A percentile compares a stretch with the other conserved stretches of the same genome.
Evolutionary conservation across 306 rosid species (phyloP).

Genomic region (Fagus crenata): DNA sequence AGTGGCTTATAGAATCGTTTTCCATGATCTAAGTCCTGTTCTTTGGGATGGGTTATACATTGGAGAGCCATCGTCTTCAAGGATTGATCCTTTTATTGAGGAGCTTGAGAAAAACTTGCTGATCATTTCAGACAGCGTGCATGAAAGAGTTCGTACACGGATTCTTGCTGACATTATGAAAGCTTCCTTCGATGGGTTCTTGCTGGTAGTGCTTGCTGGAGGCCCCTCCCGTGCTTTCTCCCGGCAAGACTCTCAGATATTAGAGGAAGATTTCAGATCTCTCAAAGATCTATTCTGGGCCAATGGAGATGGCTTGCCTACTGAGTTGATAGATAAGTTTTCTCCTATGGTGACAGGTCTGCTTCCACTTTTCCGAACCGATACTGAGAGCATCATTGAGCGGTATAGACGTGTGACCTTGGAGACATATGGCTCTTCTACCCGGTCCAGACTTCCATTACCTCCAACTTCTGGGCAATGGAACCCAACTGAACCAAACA

Average conservation of each 20-base stretch:
- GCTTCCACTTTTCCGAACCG: constrained; percentile 82
- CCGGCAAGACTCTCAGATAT: constrained; percentile 73
- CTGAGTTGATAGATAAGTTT: constrained; percentile 78
- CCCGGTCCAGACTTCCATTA: constrained; percentile 82
- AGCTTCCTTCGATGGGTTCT: constrained; percentile 95
- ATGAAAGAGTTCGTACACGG: constrained; percentile 83
- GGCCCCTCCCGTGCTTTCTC: constrained; percentile 89
- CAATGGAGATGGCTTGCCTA: constrained; percentile 91
- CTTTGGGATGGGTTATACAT: constrained; percentile 84
- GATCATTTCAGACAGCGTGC: constrained; percentile 64
- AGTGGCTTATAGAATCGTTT: constrained; percentile 73
- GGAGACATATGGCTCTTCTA: constrained; percentile 77
- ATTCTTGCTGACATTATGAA: constrained; percentile 84
- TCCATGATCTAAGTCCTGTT: constrained; percentile 75
- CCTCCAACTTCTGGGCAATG: constrained; percentile 97
- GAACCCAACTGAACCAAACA: constrained; percentile 90
- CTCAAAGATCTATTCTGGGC: constrained; percentile 90
- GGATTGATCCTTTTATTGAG: constrained; percentile 74
- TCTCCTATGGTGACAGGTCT: constrained; percentile 63
- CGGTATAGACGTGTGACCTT: constrained; percentile 68
- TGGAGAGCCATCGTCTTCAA: constrained; percentile 76
- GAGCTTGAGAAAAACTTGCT: constrained; percentile 74
- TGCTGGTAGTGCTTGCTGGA: constrained; percentile 95
- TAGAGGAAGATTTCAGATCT: constrained; percentile 81
- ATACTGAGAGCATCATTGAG: constrained; percentile 75